phyloP scores from a whole-genome alignment of 192 early-diverging fungal species.

The Backusella circina region DNA sequence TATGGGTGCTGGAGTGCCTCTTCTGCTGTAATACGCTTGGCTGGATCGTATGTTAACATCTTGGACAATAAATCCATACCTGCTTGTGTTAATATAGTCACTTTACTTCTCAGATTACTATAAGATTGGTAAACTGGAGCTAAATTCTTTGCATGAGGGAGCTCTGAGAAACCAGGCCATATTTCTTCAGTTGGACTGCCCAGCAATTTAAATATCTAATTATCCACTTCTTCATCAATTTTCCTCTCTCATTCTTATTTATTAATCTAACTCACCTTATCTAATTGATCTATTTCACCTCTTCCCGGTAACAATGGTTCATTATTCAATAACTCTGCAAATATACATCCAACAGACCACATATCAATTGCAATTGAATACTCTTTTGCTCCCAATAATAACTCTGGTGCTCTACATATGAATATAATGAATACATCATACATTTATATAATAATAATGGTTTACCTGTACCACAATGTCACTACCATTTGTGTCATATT shows the following conservation, averaged over 20 bases:
- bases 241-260: not conserved
- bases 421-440: not conserved
- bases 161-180: constrained; percentile 67
- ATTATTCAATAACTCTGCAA: constrained; percentile 88
- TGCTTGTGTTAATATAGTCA: constrained; percentile 63
- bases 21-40: constrained; percentile 83
- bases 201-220: constrained; percentile 79
- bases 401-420: constrained; percentile 53
- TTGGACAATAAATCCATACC: constrained; percentile 76
- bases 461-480: constrained; percentile 68
- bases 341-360: constrained; percentile 96
- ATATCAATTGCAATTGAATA: constrained; percentile 76
- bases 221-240: not conserved
- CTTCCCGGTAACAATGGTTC: constrained; percentile 79
- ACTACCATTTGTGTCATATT: constrained; percentile 65
- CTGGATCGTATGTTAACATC: constrained; percentile 83
- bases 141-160: constrained; percentile 73
- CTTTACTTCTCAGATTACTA: constrained; percentile 43
- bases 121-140: constrained; percentile 66
- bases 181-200: constrained; percentile 79
- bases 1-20: constrained; percentile 90
- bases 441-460: not conserved
- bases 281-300: constrained; percentile 78
- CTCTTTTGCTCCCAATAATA: constrained; percentile 55
- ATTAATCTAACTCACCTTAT: constrained; percentile 41